Evolutionary conservation across 1,284 basidiomycete species (phyloP).

Genomic region (Pseudozyma sp.): DNA sequence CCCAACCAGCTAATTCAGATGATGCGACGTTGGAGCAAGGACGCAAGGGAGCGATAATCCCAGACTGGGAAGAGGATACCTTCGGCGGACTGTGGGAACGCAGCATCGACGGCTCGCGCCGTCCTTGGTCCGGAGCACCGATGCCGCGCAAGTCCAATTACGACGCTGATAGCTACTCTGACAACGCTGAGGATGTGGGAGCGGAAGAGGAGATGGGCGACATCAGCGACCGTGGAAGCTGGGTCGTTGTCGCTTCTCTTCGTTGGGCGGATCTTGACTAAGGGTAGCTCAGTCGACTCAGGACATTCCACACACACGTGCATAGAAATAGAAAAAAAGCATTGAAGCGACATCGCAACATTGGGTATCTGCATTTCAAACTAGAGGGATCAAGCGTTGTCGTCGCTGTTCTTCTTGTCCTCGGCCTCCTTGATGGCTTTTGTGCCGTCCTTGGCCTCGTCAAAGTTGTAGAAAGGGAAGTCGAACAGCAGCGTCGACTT

Average conservation of each 20-base stretch:
- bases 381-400: constrained; percentile 16
- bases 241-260: constrained; percentile 59
- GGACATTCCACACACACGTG: no score
- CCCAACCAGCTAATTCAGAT: constrained; percentile 2
- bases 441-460: constrained; percentile 58
- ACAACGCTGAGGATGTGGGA: neutral
- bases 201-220: constrained; percentile 63
- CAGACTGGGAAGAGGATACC: constrained; percentile 42
- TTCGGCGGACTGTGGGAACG: constrained; percentile 56
- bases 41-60: constrained; percentile 27
- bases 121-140: constrained; percentile 28
- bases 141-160: constrained; percentile 24
- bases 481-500: constrained; percentile 77
- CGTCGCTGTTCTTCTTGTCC: constrained; percentile 41
- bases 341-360: constrained; percentile 7
- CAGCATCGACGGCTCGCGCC: constrained; percentile 36
- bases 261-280: constrained; percentile 45
- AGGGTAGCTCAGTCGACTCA: neutral
- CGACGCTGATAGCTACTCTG: neutral
- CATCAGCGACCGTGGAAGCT: constrained; percentile 56
- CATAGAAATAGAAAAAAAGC: neutral
- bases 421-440: constrained; percentile 53
- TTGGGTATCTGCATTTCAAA: constrained; percentile 15
- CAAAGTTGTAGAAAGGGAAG: constrained; percentile 62
- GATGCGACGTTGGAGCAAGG: constrained; percentile 15